phyloP scores from a whole-genome alignment of 148 eudicot genomes.

The Gaultheria prostrata region DNA sequence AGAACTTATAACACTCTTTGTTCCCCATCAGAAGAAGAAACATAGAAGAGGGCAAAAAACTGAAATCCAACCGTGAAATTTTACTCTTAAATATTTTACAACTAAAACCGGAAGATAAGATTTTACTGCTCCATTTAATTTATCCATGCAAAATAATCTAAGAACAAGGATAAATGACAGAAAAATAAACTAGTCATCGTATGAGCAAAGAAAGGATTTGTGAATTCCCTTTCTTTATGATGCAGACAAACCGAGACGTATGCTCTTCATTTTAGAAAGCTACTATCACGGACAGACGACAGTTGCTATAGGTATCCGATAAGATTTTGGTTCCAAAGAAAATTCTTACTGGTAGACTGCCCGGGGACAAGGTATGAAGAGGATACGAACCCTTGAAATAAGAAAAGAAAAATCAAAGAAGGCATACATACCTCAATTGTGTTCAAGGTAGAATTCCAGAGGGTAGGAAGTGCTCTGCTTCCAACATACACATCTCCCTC shows the following conservation, averaged over 20 bases:
- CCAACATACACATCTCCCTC: slow-evolving; percentile 44
- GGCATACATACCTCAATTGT: slow-evolving; percentile 30
- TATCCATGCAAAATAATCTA: neutral
- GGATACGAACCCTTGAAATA: neutral
- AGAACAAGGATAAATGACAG: neutral
- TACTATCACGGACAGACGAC: neutral
- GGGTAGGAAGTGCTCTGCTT: slow-evolving; percentile 45
- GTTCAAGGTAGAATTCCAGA: slow-evolving; percentile 36
- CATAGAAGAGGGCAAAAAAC: neutral
- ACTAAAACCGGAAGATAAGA: neutral
- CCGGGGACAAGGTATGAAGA: neutral
- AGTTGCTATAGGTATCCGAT: no score
- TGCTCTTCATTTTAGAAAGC: neutral
- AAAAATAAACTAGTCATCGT: neutral
- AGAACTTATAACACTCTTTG: neutral
- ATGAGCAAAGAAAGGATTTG: neutral
- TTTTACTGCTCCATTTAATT: no score
- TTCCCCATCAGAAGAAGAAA: neutral
- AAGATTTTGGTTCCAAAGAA: neutral
- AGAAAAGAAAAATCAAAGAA: neutral
- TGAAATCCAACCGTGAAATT: neutral
- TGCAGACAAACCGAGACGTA: neutral
- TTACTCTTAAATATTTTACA: neutral
- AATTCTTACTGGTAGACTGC: no score
- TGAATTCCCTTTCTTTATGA: neutral